A percentile compares a stretch with the other conserved stretches of the same genome.
Evolutionary conservation across 179 eudicot species (phyloP).

Genomic region (Gypsophila paniculata): DNA sequence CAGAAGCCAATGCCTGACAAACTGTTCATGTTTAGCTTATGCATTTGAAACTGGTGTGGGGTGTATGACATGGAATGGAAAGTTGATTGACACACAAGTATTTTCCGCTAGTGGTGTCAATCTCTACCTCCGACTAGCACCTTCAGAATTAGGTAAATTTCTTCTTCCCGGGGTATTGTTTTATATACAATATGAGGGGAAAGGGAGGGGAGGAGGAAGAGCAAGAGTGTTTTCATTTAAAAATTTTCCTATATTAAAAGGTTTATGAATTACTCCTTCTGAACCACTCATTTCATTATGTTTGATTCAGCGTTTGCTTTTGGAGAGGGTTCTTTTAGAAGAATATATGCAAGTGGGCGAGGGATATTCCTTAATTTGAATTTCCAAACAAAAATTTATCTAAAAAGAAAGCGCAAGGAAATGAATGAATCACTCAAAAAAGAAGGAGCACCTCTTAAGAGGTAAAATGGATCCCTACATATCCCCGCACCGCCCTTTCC

Average conservation of each 20-base stretch:
- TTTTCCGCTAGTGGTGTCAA: conserved; percentile 26
- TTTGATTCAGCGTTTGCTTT: too few species aligned
- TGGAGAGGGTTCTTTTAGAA: too few species aligned
- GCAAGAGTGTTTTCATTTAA: neutral
- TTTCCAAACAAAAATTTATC: too few species aligned
- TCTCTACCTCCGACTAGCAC: conserved; percentile 26
- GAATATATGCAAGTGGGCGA: too few species aligned
- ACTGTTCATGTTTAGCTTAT: conserved; percentile 22
- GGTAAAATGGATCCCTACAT: neutral
- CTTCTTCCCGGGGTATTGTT: neutral
- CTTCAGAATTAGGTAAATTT: conserved; percentile 28
- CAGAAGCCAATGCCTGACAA: conserved; percentile 17
- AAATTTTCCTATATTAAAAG: too few species aligned
- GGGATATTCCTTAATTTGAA: too few species aligned
- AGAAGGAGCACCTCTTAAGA: neutral
- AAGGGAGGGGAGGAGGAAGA: neutral
- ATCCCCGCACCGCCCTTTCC: neutral
- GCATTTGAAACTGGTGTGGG: conserved; percentile 22
- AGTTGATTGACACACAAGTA: conserved; percentile 23
- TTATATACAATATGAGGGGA: neutral
- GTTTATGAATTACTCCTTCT: too few species aligned
- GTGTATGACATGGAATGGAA: conserved; percentile 26
- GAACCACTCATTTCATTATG: too few species aligned
- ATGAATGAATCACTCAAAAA: too few species aligned
- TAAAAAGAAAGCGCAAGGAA: too few species aligned